A percentile compares a stretch with the other conserved stretches of the same genome.
Evolutionary conservation across 164 flowering plant species (phyloP).

Genomic region (Vitis labrusca): DNA sequence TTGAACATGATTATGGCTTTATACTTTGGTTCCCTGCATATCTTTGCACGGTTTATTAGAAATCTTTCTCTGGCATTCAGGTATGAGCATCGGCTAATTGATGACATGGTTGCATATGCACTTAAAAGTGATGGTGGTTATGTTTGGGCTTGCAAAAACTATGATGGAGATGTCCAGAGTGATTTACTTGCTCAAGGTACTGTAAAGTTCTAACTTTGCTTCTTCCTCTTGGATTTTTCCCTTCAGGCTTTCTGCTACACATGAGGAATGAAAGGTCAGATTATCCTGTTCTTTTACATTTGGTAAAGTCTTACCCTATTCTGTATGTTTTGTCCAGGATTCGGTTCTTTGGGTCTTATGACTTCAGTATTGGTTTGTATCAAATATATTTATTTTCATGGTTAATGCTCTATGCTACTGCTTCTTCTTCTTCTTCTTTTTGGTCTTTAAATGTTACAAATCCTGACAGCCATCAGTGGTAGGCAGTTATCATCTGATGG

Average conservation of each 20-base stretch:
- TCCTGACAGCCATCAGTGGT: not conserved
- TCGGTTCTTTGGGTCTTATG: conserved; percentile 97
- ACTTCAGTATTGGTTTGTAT: conserved; percentile 81
- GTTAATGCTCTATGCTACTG: not conserved
- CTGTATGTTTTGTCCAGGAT: conserved; percentile 53
- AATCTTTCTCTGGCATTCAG: conserved; percentile 33
- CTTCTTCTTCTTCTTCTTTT: conserved; percentile 1
- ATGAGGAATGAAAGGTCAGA: not conserved
- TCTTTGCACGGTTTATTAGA: conserved; percentile 12
- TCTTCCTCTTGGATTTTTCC: not conserved
- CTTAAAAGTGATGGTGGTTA: conserved; percentile 96
- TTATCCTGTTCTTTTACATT: conserved; percentile 1
- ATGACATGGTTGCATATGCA: conserved; percentile 99
- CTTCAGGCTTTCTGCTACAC: not conserved
- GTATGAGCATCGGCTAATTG: conserved; percentile 98
- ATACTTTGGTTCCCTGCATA: not conserved
- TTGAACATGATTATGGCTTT: not conserved
- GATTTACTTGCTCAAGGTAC: conserved; percentile 99
- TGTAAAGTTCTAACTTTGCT: not conserved
- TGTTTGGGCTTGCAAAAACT: conserved; percentile 99
- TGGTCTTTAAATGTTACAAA: not conserved
- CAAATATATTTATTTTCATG: not conserved
- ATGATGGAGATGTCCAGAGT: conserved; percentile 99
- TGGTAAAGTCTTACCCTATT: not conserved
- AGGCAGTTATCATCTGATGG: conserved; percentile 92